Evolutionary conservation across 1,284 basidiomycete genomes (phyloP).

Genomic region (Leccinum griseonigrum): DNA sequence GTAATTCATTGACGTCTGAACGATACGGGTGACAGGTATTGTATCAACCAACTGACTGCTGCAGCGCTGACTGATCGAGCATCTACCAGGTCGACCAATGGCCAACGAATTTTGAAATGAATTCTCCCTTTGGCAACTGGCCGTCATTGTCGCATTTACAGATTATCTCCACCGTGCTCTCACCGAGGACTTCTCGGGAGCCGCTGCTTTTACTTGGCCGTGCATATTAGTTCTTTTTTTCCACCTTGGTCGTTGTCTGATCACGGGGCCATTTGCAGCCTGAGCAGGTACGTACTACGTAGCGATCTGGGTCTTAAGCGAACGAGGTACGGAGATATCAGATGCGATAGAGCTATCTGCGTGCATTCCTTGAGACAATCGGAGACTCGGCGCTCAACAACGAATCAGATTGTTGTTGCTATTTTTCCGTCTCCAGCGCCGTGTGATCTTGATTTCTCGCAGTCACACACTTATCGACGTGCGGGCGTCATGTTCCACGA

Average conservation of each 20-base stretch:
- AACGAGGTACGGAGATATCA: not conserved
- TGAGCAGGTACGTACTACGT: not conserved
- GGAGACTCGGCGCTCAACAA: not conserved
- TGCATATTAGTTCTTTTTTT: not conserved
- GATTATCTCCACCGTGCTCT: not conserved
- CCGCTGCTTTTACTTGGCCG: not conserved
- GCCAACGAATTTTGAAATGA: not conserved
- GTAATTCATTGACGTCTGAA: not conserved
- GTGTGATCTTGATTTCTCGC: not conserved
- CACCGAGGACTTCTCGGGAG: not conserved
- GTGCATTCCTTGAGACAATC: not conserved
- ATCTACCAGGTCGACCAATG: not conserved
- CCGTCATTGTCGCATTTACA: conserved; percentile 6
- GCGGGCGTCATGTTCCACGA: not conserved
- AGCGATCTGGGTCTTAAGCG: not conserved
- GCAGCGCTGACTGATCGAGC: not conserved
- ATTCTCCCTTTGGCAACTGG: not conserved
- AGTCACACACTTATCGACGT: not conserved
- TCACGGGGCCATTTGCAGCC: not conserved
- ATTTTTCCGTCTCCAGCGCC: not conserved
- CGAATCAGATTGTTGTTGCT: not conserved
- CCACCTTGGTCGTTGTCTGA: not conserved
- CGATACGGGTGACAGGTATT: not conserved
- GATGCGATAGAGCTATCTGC: not conserved
- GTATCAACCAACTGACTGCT: not conserved